Evolutionary conservation across 371 early-diverging fungal species (phyloP), one percentile per base, ranked within the genome.

Genomic region (Fennellomyces sp.): DNA sequence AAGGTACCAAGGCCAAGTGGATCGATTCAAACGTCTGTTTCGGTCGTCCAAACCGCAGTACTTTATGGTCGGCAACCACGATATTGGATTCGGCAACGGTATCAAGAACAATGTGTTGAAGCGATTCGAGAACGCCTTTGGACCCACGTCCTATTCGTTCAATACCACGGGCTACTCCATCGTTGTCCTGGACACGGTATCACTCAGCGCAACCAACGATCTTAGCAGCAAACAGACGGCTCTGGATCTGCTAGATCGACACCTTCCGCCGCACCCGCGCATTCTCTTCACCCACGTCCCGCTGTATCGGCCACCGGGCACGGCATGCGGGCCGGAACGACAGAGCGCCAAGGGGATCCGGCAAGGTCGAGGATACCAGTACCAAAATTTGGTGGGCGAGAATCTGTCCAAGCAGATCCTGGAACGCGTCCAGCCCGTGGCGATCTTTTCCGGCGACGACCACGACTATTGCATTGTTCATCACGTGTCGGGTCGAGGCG

Each of bases 381-480:
- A 94, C 66, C 91, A 93, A 64, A 94, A 95, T 66, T 72, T 95
- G 63, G 70, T 96, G 2, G 65, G 61, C 5, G 65, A 82, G 13
- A 55, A 72, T 5, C 61, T 91, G 1, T 80, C 91, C 0, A 33
- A 65, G 1, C 31, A 71, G 25, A 75, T 97, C n/a, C 70, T 96
- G 11, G 60, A 75, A 0, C 75, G 50, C 1, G 64, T 94, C 12
- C 63, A 83, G 19, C 96, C 97, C 0, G 65, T 68, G 0, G 72
- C 88, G 5, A 78, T 94, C 2, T 88, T 96, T 55, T 92, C 92
- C 45, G 97, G 95, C 17, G 96, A 97, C 63, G 96, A 97, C 68
- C 96, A 97, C 61, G 96, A 96, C 60, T 90, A 90, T 65, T 97
- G 97, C 65, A 74, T 72, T 48, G 71, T 87, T 1, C 48, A 64